Evolutionary conservation across 306 rosid species (phyloP).

Genomic region (Ammopiptanthus mongolicus): DNA sequence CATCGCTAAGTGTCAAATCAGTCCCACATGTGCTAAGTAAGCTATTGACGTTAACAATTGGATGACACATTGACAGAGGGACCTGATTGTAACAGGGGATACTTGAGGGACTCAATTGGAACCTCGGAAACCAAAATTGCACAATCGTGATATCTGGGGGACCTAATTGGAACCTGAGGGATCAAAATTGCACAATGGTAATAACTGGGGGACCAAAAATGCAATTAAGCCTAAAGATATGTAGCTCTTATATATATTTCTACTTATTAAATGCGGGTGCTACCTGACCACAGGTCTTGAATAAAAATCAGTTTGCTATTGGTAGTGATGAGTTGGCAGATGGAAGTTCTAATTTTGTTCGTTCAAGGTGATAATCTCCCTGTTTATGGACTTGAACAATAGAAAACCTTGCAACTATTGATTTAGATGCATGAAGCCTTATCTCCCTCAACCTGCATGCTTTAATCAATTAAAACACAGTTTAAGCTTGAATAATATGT

Average conservation of each 20-base stretch:
- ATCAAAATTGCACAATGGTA: no score
- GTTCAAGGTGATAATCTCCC: constrained; percentile 51
- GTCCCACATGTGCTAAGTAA: no score
- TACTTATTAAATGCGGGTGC: constrained; percentile 10
- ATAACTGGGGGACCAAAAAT: no score
- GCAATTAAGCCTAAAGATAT: background rate
- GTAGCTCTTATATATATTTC: constrained; percentile 12
- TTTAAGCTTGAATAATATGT: background rate
- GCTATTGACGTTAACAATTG: no score
- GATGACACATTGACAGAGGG: no score
- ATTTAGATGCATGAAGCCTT: constrained; percentile 6
- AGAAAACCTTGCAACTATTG: background rate
- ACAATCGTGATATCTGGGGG: no score
- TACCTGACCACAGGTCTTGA: constrained; percentile 37
- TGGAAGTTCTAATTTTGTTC: constrained; percentile 38
- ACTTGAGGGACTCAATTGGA: no score
- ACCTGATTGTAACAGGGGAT: no score
- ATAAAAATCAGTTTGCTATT: constrained; percentile 17
- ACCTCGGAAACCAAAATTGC: no score
- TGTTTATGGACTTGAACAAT: background rate
- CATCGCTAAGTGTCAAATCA: no score
- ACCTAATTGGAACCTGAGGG: no score
- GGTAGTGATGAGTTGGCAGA: constrained; percentile 27
- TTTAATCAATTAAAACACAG: background rate
- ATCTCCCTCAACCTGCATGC: background rate